Evolutionary conservation across 257 asterid species (phyloP), one percentile per base, ranked within the genome.

Genomic region (Ocimum tenuiflorum): DNA sequence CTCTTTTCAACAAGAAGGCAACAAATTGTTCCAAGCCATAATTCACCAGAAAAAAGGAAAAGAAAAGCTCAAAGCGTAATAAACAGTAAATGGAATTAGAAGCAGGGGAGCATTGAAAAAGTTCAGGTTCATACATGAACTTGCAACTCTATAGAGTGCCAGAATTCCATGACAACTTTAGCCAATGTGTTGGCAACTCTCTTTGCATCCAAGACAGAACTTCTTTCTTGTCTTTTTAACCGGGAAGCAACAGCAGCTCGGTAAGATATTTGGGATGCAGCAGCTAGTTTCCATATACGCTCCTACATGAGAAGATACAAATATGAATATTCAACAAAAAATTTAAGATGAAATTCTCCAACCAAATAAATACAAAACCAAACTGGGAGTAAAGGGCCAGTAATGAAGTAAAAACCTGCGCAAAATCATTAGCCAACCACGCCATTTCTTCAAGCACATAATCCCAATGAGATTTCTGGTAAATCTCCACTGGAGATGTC

Each of bases 401-500:
- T 61, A 15, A 58, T 54, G 67, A 74, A 55, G 69, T 48, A 71
- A 67, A n/a, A 42, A 94, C 99, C 97, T 94, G 99, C 33, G 91
- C 83, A 82, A 94, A 94, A 83, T 94, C 99, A 83, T 94, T 91
- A 53, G 99, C 97, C 76, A 94, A 49, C 99, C 99, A 94, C 36
- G 86, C 73, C 95, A 94, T 88, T 80, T 94, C 99, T 75, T 94
- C 96, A 63, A 94, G 86, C 50, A 94, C 97, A 81, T 75, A 86
- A 79, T 82, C 95, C 99, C 99, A 94, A 10, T 79, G 97, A 79
- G 91, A 82, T 71, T 82, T 91, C 46, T 53, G 78, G 33, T 57
- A 71, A 78, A 76, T 72, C 77, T 81, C 79, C 8, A 13, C 13
- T 1, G 91, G 85, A 65, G 78, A 76, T 62, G 79, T 81, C 59